Evolutionary conservation across 306 rosid species (phyloP), one percentile per base, ranked within the genome.

Genomic region (Mimosa bimucronata): DNA sequence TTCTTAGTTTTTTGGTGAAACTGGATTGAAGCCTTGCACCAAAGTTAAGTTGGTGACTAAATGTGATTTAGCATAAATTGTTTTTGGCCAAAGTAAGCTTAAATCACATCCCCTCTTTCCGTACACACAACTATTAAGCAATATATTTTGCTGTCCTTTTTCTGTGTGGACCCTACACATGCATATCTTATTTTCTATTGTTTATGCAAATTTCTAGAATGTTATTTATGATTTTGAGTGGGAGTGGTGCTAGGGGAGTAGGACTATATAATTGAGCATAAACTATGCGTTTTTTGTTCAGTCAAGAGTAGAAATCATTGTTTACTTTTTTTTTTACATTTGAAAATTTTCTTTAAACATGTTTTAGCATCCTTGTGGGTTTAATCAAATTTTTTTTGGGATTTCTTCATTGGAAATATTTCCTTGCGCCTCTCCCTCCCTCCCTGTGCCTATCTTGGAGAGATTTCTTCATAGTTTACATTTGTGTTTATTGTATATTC

Each of bases 401-500:
- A 1, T 76, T 42, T 55, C 31, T 71, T 75, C 3, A n/a, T 38
- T 38, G 2, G 73, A 67, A 40, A 50, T 38, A 11, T 13, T 69
- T 23, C 12, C 62, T 9, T 60, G 57, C 60, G 10, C 44, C 41
- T 60, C 70, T 79, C 30, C 9, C 11, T 67, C 48, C 71, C 71
- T 75, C 55, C n/a, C 23, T 7, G 14, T 2, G 23, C 46, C 76
- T 26, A 29, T 70, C 34, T 50, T 70, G 46, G 55, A 64, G 42
- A 23, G 58, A 21, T 23, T 18, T 80, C 73, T 37, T 65, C 60
- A 26, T 34, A 64, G 81, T 21, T 16, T 65, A 19, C 48, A 69
- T 45, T 64, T 79, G 28, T 57, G 76, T n/a, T 74, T 55, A 66
- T 75, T 78, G 60, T 78, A 74, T 62, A 19, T 48, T 68, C 76